Percentiles rank a stretch among this genome's conserved stretches.
Evolutionary conservation across 108 stramenopile genomes (phyloP).

Genomic region (Stephanodiscus minutulus): DNA sequence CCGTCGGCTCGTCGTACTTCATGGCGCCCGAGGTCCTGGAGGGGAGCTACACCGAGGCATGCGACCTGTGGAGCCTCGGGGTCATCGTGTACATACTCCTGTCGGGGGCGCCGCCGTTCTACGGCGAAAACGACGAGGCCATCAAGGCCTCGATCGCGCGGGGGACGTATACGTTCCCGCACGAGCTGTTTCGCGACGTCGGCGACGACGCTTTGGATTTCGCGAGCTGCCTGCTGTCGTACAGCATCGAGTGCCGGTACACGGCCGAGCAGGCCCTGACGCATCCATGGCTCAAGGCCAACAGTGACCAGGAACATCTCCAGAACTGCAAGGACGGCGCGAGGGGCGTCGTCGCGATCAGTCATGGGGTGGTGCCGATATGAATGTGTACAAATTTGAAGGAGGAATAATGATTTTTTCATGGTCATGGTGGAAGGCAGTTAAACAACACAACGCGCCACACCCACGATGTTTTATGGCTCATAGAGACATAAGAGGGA

Average conservation of each 20-base stretch:
- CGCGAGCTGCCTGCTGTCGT: conserved; percentile 78
- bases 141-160: conserved; percentile 86
- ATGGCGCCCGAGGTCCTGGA: conserved; percentile 97
- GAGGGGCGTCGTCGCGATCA: conserved; percentile 24
- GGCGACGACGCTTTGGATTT: conserved; percentile 90
- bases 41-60: conserved; percentile 94
- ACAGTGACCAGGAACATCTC: conserved; percentile 74
- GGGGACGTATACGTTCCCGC: conserved; percentile 87
- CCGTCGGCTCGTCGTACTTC: conserved; percentile 94
- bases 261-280: conserved; percentile 89
- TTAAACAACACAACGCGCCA: too few relatives aligned
- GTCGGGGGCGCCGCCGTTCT: conserved; percentile 89
- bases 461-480: too few relatives aligned
- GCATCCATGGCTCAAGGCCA: conserved; percentile 83
- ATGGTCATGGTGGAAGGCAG: too few relatives aligned
- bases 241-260: conserved; percentile 83
- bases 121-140: conserved; percentile 86
- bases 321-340: conserved; percentile 77
- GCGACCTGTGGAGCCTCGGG: conserved; percentile 95
- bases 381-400: too few relatives aligned
- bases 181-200: conserved; percentile 85
- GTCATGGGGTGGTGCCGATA: too few relatives aligned
- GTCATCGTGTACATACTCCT: conserved; percentile 94
- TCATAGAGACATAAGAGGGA: too few relatives aligned
- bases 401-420: too few relatives aligned